phyloP scores from a whole-genome alignment of 2,329 filamentous ascomycete genomes.

The Fusarium temperatum region DNA sequence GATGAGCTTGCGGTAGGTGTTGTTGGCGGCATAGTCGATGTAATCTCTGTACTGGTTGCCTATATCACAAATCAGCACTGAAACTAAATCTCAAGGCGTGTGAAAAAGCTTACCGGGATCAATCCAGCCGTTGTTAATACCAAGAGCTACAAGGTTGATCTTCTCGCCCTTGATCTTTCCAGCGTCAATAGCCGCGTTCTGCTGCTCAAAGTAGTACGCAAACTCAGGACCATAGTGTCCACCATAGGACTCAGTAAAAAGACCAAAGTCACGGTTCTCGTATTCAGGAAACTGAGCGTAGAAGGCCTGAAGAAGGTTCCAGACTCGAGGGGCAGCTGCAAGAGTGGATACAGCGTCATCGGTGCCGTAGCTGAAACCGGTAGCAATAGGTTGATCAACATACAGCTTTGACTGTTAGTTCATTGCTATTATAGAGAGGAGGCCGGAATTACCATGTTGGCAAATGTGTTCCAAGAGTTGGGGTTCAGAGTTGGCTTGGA shows the following conservation, averaged over 20 bases:
- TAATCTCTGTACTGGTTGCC: slow-evolving; percentile 44
- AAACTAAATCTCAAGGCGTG: fast-evolving
- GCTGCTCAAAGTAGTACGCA: slow-evolving; percentile 61
- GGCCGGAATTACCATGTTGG: slow-evolving; percentile 57
- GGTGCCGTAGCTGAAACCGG: slow-evolving; percentile 43
- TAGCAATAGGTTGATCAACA: slow-evolving; percentile 68
- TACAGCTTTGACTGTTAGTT: slow-evolving; percentile 56
- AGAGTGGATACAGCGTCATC: slow-evolving; percentile 37
- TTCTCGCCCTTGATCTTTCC: slow-evolving; percentile 53
- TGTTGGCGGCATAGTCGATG: slow-evolving; percentile 44
- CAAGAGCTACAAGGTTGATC: slow-evolving; percentile 60
- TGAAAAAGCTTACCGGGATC: slow-evolving; percentile 48
- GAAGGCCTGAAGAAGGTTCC: slow-evolving; percentile 68
- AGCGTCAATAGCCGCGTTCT: slow-evolving; percentile 62
- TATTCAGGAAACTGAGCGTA: slow-evolving; percentile 71
- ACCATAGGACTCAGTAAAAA: slow-evolving; percentile 65
- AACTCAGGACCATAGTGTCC: slow-evolving; percentile 67
- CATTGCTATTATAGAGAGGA: too few species aligned
- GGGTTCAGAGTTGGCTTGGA: slow-evolving; percentile 57
- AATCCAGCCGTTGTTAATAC: slow-evolving; percentile 66
- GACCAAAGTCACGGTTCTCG: slow-evolving; percentile 63
- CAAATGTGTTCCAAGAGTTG: slow-evolving; percentile 69
- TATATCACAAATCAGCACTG: not conserved
- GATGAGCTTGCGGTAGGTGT: slow-evolving; percentile 45
- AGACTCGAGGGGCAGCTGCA: slow-evolving; percentile 51